Evolutionary conservation across 176 grass and related monocot species (phyloP), one percentile per base, ranked within the genome.

Genomic region (Elaeis guineensis): DNA sequence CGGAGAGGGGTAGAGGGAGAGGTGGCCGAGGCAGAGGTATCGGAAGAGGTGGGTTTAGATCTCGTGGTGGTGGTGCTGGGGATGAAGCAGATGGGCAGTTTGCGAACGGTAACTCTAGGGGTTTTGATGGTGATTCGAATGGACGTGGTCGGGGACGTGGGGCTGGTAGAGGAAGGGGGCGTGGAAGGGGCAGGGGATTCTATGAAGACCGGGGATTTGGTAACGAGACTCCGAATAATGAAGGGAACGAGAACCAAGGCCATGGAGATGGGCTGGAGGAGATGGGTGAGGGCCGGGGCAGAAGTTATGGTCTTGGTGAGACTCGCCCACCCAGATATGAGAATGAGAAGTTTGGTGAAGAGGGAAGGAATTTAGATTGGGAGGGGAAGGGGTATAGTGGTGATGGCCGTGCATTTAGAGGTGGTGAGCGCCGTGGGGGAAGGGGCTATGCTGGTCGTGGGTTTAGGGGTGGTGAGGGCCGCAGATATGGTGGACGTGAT

Each of bases 151-250:
- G 50, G 6, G 64, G 64, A 25, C 24, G 23, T 52, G 51, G 16
- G 18, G 52, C 26, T 15, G 65, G 25, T 8, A 68, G 65, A 56
- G 65, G 52, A 68, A 55, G 65, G 28, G 65, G 65, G 28, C 65
- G 51, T 39, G 50, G 65, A 39, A 68, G 25, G 4, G 65, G 50
- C n/a, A 56, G 65, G 52, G 65, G 65, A 7, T 68, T 57, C 52
- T 48, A 68, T 29, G 51, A 68, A 21, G 52, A 18, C 19, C 52
- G 16, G 52, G 65, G 65, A 21, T 56, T 56, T 68, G 28, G 32
- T 21, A 29, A 39, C 12, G 63, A 19, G 16, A 29, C 52, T 24
- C 62, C 25, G 20, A 23, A 51, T 25, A 49, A 25, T 9, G 64
- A 9, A 5, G 64, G 9, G 5, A 18, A 30, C 4, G 64, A 54